Evolutionary conservation across 192 early-diverging fungal genomes (phyloP).

Genomic region (Podila verticillata): DNA sequence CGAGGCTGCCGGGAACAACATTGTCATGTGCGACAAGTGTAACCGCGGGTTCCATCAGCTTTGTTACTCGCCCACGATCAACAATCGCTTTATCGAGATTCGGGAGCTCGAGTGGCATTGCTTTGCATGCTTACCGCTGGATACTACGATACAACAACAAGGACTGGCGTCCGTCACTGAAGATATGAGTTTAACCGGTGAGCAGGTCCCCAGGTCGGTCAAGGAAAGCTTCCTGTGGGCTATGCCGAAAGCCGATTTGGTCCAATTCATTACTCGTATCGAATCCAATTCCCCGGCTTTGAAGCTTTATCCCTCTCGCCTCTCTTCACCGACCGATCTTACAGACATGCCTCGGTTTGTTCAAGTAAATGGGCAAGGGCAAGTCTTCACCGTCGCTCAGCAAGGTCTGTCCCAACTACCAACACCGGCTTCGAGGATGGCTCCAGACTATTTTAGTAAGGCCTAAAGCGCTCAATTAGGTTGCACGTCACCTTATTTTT

Average conservation of each 20-base stretch:
- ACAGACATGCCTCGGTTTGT: slow-evolving; percentile 1
- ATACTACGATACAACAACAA: slow-evolving; percentile 21
- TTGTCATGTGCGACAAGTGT: slow-evolving; percentile 51
- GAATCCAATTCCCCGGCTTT: slow-evolving; percentile 17
- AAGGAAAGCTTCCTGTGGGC: slow-evolving; percentile 30
- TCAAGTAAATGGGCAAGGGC: neutral
- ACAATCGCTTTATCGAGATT: slow-evolving; percentile 32
- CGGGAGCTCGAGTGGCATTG: slow-evolving; percentile 42
- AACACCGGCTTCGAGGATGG: neutral
- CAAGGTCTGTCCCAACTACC: slow-evolving; percentile 7
- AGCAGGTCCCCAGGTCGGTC: slow-evolving; percentile 16
- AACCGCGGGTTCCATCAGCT: slow-evolving; percentile 50
- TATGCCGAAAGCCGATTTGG: slow-evolving; percentile 19
- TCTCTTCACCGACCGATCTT: slow-evolving; percentile 16
- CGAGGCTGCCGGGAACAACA: slow-evolving; percentile 22
- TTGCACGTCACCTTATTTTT: neutral
- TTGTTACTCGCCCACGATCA: slow-evolving; percentile 46
- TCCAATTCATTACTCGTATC: slow-evolving; percentile 32
- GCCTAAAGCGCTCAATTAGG: neutral
- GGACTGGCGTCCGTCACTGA: slow-evolving; percentile 16
- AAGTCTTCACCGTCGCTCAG: neutral
- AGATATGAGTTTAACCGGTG: slow-evolving; percentile 41
- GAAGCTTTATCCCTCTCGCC: slow-evolving; percentile 37
- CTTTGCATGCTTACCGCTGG: slow-evolving; percentile 11
- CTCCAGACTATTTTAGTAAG: slow-evolving; percentile 41